Percentiles rank a stretch among this genome's conserved stretches.
These are phyloP conservation scores for Fusarium citri DNA, from an alignment of 2,329 filamentous ascomycete genomes.

Conservation along the genomic window DNA sequence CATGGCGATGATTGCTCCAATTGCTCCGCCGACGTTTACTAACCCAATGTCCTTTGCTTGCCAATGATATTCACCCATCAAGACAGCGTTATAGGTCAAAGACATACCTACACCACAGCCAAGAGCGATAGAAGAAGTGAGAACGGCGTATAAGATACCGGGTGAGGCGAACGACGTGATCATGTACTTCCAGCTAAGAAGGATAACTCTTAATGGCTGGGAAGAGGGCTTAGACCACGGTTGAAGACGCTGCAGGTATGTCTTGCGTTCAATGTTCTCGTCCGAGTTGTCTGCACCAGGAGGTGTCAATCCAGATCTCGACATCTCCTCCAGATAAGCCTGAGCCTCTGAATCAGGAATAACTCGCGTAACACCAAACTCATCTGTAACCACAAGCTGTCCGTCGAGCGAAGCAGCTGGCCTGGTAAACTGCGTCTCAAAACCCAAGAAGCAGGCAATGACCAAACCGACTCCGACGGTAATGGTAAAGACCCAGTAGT, in stretches of 20 bases:
- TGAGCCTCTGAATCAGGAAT: conserved; percentile 18
- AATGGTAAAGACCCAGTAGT: conserved; percentile 21
- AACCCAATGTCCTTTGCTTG: conserved; percentile 10
- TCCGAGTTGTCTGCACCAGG: neutral
- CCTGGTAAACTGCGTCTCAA: conserved; percentile 14
- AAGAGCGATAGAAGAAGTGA: conserved; percentile 12
- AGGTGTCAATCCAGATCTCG: neutral
- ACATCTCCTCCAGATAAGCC: conserved; percentile 15
- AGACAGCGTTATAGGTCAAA: conserved; percentile 11
- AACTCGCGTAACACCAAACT: conserved; percentile 14
- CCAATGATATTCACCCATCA: conserved; percentile 18
- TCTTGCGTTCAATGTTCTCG: neutral
- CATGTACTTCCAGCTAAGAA: conserved; percentile 25
- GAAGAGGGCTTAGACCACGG: conserved; percentile 17
- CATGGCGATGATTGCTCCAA: conserved; percentile 11
- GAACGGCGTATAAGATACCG: conserved; percentile 12
- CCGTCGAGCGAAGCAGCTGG: conserved; percentile 19
- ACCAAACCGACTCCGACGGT: conserved; percentile 7
- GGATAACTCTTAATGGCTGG: neutral
- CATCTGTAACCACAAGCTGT: conserved; percentile 16
- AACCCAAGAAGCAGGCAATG: conserved; percentile 7
- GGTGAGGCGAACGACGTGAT: neutral
- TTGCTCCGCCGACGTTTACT: conserved; percentile 5
- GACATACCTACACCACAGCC: conserved; percentile 11
- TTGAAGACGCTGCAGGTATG: conserved; percentile 8